Base-by-base conservation (phyloP, 2,329 filamentous ascomycete species). In the Nigrospora sphaerica region DNA sequence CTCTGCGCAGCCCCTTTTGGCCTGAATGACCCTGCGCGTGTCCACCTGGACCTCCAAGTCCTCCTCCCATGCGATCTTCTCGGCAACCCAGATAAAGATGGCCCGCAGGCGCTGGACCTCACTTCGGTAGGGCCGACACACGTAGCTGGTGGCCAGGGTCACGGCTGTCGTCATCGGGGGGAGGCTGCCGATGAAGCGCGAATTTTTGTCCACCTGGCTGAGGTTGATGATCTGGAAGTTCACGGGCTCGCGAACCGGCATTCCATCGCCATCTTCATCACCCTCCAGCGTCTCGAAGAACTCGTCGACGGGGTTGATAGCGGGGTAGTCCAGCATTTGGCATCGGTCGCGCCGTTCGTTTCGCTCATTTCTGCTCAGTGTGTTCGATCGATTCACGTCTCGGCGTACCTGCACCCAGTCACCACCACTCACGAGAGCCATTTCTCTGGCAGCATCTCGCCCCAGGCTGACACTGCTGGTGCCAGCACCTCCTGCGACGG, bases 351-450 rank as follows among this genome's bases (percentile, higher is more conserved):
- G 84, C 45, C 92, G 77, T 62, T 98, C 93, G 35, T 82, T 75
- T 17, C 85, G 80, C 68, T 98, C 93, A 53, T 92, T 93, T 50
- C 83, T 85, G 65, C 91, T 95, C 34, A 96, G 74, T 0, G 92
- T 93, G 60, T 95, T 97, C 4, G 92, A 95, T 33, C 93, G 81
- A 64, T 98, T 97, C 40, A 98, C 86, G 65, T 98, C 95, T 39
- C 93, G 82, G 33, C 93, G 85, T 18, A 97, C 90, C 63, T 97
- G 91, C n/a, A 98, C 90, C 91, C 93, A 98, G 62, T 97, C 92
- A 13, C 87, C 77, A 12, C 70, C 70, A 17, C 70, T 56, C 34
- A 71, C 77, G 7, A 86, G 65, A 2, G 86, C 88, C 77, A 86
- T 86, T 16, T 95, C 89, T 46, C 79, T 77, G 13, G 81, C 77